These are phyloP conservation scores for Corynascus novoguineensis DNA, from an alignment of 495 filamentous ascomycete species.

Conservation along the genomic window DNA sequence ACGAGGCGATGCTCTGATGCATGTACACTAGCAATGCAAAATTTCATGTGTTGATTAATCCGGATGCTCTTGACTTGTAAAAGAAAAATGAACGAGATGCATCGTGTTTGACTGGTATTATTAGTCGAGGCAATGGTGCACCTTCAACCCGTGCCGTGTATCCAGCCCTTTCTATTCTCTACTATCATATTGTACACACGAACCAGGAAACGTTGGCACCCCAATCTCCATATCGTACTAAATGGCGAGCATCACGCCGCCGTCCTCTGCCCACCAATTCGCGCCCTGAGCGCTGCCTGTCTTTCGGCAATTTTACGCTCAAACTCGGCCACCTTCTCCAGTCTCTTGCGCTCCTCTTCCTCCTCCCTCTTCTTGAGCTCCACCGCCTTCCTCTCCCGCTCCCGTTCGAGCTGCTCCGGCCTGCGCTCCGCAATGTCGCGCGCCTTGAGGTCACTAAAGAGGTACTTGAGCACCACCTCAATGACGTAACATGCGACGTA, in stretches of 20 bases:
- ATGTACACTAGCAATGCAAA: slow-evolving; percentile 8
- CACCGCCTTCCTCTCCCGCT: slow-evolving; percentile 58
- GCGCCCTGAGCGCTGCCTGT: slow-evolving; percentile 21
- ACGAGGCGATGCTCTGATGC: neutral
- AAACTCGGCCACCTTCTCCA: slow-evolving; percentile 45
- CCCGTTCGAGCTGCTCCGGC: slow-evolving; percentile 78
- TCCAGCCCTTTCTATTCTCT: too few relatives aligned
- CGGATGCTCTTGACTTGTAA: too few relatives aligned
- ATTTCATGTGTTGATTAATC: too few relatives aligned
- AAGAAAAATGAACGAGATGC: too few relatives aligned
- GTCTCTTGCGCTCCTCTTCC: slow-evolving; percentile 48
- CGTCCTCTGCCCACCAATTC: neutral
- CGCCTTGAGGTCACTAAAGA: slow-evolving; percentile 88
- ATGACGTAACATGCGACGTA: slow-evolving; percentile 84
- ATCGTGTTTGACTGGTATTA: too few relatives aligned
- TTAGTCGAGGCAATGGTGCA: too few relatives aligned
- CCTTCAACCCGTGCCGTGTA: too few relatives aligned
- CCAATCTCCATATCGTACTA: neutral
- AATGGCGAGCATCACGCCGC: neutral
- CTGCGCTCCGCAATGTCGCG: slow-evolving; percentile 89
- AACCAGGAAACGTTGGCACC: neutral
- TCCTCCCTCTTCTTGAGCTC: slow-evolving; percentile 53
- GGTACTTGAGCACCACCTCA: slow-evolving; percentile 76
- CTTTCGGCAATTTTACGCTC: slow-evolving; percentile 43
- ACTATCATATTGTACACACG: too few relatives aligned